Evolutionary conservation across 176 grass and related monocot genomes (phyloP).

Genomic region (Themeda triandra): DNA sequence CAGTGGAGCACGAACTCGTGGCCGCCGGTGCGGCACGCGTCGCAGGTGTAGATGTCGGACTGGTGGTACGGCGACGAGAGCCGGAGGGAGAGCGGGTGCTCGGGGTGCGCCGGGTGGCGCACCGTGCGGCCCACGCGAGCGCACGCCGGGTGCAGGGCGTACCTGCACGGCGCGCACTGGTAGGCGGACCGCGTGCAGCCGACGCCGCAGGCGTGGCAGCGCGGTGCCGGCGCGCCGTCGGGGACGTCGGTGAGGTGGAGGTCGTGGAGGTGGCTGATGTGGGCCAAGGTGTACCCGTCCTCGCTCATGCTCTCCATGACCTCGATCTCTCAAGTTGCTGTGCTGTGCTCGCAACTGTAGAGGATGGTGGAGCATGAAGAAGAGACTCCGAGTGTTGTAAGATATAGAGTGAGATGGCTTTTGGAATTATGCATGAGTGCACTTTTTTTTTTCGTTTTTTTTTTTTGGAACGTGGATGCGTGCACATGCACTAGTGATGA

Average conservation of each 20-base stretch:
- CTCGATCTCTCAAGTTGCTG: neutral
- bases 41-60: neutral
- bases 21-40: neutral
- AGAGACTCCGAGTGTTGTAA: too few relatives aligned
- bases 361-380: too few relatives aligned
- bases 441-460: too few relatives aligned
- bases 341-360: neutral
- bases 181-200: neutral
- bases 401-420: too few relatives aligned
- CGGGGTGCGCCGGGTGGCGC: conserved; percentile 23
- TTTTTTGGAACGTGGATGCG: too few relatives aligned
- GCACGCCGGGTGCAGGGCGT: conserved; percentile 28
- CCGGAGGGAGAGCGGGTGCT: neutral
- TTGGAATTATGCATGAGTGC: too few relatives aligned
- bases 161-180: conserved; percentile 8
- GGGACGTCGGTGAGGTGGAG: neutral
- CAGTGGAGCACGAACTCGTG: conserved; percentile 26
- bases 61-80: neutral
- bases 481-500: too few relatives aligned
- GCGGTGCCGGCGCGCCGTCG: neutral
- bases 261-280: conserved; percentile 30
- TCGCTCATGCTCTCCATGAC: conserved; percentile 15
- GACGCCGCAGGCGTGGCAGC: conserved; percentile 12
- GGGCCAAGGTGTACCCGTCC: neutral
- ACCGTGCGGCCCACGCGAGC: neutral